phyloP scores from a whole-genome alignment of 208 protist genomes.

The Wallacemonas collosoma region DNA sequence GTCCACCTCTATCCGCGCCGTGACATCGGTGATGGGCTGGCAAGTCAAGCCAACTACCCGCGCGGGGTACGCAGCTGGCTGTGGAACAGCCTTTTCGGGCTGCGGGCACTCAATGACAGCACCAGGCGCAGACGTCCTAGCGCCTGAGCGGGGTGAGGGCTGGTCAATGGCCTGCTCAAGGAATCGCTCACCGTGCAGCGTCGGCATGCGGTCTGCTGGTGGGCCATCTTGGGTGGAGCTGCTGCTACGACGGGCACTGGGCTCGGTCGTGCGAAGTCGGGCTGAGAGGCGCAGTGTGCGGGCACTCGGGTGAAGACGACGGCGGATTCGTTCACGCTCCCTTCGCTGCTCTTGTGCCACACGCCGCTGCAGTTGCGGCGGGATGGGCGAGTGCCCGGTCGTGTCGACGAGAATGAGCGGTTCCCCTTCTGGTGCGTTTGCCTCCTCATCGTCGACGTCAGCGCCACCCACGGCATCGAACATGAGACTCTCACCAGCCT shows the following conservation, averaged over 20 bases:
- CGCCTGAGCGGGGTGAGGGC: not conserved
- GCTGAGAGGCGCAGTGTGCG: constrained; percentile 13
- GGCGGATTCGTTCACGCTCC: constrained; percentile 32
- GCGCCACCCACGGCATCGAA: not conserved
- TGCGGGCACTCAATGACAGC: not conserved
- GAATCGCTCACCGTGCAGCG: too few species aligned
- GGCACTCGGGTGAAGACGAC: constrained; percentile 15
- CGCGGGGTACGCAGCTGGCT: not conserved
- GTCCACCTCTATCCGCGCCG: not conserved
- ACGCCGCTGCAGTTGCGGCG: constrained; percentile 30
- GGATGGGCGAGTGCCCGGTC: constrained; percentile 47
- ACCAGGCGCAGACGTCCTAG: not conserved
- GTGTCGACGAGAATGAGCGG: constrained; percentile 23
- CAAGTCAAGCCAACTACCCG: too few species aligned
- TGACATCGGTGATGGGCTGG: not conserved
- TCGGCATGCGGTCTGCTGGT: not conserved
- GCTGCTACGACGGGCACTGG: not conserved
- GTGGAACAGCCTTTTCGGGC: not conserved
- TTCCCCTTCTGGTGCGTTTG: not conserved
- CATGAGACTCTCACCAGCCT: too few species aligned
- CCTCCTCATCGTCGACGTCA: constrained; percentile 9
- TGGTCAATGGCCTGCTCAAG: not conserved
- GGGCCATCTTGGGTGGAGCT: not conserved
- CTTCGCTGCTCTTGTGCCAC: constrained; percentile 38
- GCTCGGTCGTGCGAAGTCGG: constrained; percentile 1